Evolutionary conservation across 1,284 basidiomycete species (phyloP), one percentile per base, ranked within the genome.

Genomic region (Neonothopanus nambi): DNA sequence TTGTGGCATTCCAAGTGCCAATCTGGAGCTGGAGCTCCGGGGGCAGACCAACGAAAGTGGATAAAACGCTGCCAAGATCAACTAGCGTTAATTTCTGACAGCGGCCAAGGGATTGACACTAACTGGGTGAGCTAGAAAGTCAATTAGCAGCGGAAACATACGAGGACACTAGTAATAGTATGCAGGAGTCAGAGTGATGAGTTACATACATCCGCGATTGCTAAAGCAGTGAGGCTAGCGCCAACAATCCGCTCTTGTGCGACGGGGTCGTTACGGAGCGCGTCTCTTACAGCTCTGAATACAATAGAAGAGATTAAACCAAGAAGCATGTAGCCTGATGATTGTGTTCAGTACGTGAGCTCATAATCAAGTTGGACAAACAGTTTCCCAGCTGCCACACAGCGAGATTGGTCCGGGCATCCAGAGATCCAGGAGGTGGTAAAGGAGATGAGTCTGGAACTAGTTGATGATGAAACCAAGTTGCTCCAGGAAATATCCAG

Each of bases 371-470:
- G 41, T 21, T 41, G 18, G 12, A 67, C 76, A 39, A 57, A 87
- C 89, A 87, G 60, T 87, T 90, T 24, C 77, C 82, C 7, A 91
- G 72, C 63, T 91, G 89, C 78, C 81, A 83, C 51, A 90, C 76
- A 15, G 80, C 82, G 80, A 89, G 87, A n/a, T 70, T 70, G 3
- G 82, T 79, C 17, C 83, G 73, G 23, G 73, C 61, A 51, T 87
- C 81, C 51, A 82, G 59, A 7, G 68, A 55, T 12, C 55, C 59
- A 5, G 59, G 23, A 36, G 57, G 46, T 48, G 69, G n/a, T n/a
- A n/a, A 67, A 5, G 65, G 57, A 11, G 75, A 57, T 5, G 62
- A 53, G 11, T 71, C 72, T 1, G 87, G 87, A 48, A 89, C 77
- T 54, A 90, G 79, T 60, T 87, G 76, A 61, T 84, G 75, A 64